Evolutionary conservation across 2,329 filamentous ascomycete genomes (phyloP).

Genomic region (Fonsecaea multimorphosa): DNA sequence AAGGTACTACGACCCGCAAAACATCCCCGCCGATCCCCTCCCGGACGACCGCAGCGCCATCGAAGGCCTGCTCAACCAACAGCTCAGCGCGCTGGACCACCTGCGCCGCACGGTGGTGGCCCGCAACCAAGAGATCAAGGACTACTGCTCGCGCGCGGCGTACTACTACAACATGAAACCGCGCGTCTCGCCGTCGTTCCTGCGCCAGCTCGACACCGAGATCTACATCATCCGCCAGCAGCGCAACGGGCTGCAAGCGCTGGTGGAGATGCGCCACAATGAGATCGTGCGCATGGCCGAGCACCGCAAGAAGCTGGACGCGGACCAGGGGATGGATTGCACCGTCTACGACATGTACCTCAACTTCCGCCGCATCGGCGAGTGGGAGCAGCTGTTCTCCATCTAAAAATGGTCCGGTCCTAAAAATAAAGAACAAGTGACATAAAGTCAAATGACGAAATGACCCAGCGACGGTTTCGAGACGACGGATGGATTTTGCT

Average conservation of each 20-base stretch:
- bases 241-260: conserved; percentile 12
- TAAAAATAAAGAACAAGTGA: neutral
- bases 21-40: conserved; percentile 10
- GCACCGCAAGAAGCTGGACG: conserved; percentile 30
- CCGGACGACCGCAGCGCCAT: conserved; percentile 20
- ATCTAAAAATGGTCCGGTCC: neutral
- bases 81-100: conserved; percentile 16
- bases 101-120: conserved; percentile 19
- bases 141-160: conserved; percentile 19
- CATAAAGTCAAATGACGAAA: neutral
- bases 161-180: conserved; percentile 15
- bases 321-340: conserved; percentile 28
- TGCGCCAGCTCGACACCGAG: conserved; percentile 16
- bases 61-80: conserved; percentile 21
- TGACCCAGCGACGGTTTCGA: too few species aligned
- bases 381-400: conserved; percentile 35
- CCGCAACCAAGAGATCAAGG: conserved; percentile 18
- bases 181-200: neutral
- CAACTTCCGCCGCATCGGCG: conserved; percentile 23
- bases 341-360: conserved; percentile 35
- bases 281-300: conserved; percentile 40
- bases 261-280: conserved; percentile 38
- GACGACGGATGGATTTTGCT: too few species aligned
- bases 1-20: neutral
- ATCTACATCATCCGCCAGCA: conserved; percentile 27